Conservation (phyloP, 2,329 filamentous ascomycete genomes). For the Aspergillus texensis region DNA sequence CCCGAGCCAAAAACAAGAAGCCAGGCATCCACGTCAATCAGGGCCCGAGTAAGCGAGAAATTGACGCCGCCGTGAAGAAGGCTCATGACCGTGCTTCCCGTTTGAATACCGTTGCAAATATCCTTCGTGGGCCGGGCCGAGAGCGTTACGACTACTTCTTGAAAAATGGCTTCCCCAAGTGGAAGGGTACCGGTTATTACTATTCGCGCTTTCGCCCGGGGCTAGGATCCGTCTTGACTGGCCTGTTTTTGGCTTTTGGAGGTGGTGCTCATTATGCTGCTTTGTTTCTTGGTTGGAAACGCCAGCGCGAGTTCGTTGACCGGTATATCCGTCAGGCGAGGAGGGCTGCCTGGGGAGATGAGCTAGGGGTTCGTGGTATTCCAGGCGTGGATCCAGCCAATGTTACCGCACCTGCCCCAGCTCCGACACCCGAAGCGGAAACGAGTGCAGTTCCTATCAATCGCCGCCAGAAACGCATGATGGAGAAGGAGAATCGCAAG, state of each 20-base stretch:
- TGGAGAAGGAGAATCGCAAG: constrained; percentile 76
- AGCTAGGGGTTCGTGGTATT: constrained; percentile 66
- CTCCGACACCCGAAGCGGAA: constrained; percentile 46
- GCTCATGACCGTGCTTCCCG: constrained; percentile 83
- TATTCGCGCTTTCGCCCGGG: constrained; percentile 92
- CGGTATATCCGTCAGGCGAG: constrained; percentile 89
- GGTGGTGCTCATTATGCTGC: constrained; percentile 86
- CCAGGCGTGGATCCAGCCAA: constrained; percentile 61
- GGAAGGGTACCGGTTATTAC: constrained; percentile 98
- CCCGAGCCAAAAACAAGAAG: constrained; percentile 57
- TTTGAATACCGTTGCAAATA: constrained; percentile 79
- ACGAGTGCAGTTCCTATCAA: constrained; percentile 67
- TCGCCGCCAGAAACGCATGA: constrained; percentile 82
- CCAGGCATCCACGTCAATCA: constrained; percentile 68
- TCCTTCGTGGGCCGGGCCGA: constrained; percentile 77
- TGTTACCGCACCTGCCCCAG: constrained; percentile 41
- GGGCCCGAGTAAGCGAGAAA: constrained; percentile 71
- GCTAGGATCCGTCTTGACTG: constrained; percentile 78
- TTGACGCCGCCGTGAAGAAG: constrained; percentile 76
- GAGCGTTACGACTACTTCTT: constrained; percentile 96
- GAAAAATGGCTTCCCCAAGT: constrained; percentile 87
- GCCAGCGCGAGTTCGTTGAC: constrained; percentile 87
- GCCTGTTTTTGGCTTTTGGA: constrained; percentile 79
- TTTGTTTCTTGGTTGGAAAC: constrained; percentile 82
- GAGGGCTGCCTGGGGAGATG: constrained; percentile 86